Evolutionary conservation across 148 eudicot genomes (phyloP).

Genomic region (Heliamphora exappendiculata): DNA sequence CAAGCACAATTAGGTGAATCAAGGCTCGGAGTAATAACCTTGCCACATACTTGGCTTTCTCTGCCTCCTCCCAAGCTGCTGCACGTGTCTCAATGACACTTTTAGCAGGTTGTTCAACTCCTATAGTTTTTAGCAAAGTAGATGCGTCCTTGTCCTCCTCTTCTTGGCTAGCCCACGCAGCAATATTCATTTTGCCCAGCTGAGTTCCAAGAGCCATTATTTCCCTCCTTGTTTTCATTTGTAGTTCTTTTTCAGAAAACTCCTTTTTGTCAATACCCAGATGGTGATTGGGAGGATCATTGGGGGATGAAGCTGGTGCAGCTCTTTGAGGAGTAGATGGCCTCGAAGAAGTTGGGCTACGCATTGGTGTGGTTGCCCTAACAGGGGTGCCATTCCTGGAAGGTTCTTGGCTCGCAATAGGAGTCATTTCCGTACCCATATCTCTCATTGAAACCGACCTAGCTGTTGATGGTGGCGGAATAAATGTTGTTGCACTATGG

Average conservation of each 20-base stretch:
- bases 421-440: slow-evolving; percentile 89
- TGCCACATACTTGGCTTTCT: slow-evolving; percentile 59
- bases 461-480: slow-evolving; percentile 50
- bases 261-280: slow-evolving; percentile 22
- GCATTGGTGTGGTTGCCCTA: slow-evolving; percentile 60
- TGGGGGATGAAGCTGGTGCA: slow-evolving; percentile 25
- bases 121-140: slow-evolving; percentile 8
- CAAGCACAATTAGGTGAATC: neutral
- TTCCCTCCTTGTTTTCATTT: slow-evolving; percentile 55
- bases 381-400: slow-evolving; percentile 79
- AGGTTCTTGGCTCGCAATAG: slow-evolving; percentile 74
- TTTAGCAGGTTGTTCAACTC: slow-evolving; percentile 27
- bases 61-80: slow-evolving; percentile 71
- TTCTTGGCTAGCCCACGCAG: slow-evolving; percentile 56
- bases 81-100: slow-evolving; percentile 49
- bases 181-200: slow-evolving; percentile 52
- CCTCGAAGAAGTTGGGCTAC: slow-evolving; percentile 48
- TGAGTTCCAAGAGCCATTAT: slow-evolving; percentile 59
- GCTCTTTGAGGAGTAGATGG: slow-evolving; percentile 48
- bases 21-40: slow-evolving; percentile 24
- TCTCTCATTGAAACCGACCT: slow-evolving; percentile 76
- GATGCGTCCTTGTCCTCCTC: slow-evolving; percentile 37
- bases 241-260: slow-evolving; percentile 52
- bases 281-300: slow-evolving; percentile 14
- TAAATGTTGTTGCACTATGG: slow-evolving; percentile 33